A percentile compares a stretch with the other conserved stretches of the same genome.
Evolutionary conservation across 768 basidiomycete genomes (phyloP).

Genomic region (Leccinum sublutescens): DNA sequence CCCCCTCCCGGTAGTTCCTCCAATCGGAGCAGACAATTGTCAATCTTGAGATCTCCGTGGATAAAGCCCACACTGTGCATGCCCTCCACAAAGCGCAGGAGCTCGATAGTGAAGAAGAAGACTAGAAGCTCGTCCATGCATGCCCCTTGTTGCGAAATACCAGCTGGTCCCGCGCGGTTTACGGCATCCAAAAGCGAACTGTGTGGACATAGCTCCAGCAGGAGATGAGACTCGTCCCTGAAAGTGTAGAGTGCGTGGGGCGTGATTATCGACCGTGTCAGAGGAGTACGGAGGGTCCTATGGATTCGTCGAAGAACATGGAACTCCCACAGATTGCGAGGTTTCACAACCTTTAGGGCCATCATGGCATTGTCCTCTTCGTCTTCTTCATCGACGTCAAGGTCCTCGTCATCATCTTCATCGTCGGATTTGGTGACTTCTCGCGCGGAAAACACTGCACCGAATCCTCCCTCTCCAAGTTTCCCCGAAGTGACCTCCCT

Average conservation of each 20-base stretch:
- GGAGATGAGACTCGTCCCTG: conserved; percentile 84
- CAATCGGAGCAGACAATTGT: conserved; percentile 94
- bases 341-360: conserved; percentile 91
- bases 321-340: conserved; percentile 91
- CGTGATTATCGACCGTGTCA: conserved; percentile 67
- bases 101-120: conserved; percentile 92
- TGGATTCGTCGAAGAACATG: conserved; percentile 79
- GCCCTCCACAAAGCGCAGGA: conserved; percentile 77
- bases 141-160: conserved; percentile 75
- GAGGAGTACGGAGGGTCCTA: conserved; percentile 53
- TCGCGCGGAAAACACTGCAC: conserved; percentile 87
- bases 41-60: conserved; percentile 98
- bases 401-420: conserved; percentile 43
- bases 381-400: conserved; percentile 47
- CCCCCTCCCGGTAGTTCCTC: conserved; percentile 75
- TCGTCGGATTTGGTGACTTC: conserved; percentile 45
- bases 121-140: conserved; percentile 91
- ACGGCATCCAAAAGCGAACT: conserved; percentile 91
- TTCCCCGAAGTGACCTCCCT: conserved; percentile 75
- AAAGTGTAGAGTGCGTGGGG: conserved; percentile 83
- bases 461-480: conserved; percentile 96
- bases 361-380: conserved; percentile 60
- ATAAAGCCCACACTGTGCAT: conserved; percentile 85
- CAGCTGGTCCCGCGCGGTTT: conserved; percentile 74
- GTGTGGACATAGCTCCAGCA: conserved; percentile 86